A percentile compares a stretch with the other conserved stretches of the same genome.
Conservation (phyloP, 1,139 yeast genomes). For the Maudiozyma humilis region DNA sequence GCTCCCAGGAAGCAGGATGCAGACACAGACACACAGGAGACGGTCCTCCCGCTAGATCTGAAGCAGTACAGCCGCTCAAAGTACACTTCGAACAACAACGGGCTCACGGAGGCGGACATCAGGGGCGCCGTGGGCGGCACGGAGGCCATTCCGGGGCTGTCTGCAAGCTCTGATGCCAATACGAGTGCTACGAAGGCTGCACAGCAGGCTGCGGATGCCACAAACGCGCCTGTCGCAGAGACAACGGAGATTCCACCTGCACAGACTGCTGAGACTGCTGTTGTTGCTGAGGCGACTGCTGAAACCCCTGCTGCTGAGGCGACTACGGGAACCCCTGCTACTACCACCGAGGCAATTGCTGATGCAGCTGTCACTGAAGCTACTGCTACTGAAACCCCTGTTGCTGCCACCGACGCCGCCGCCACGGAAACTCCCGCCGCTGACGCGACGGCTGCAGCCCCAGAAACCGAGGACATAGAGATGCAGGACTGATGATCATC, state of each 20-base stretch:
- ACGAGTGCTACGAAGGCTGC: background rate
- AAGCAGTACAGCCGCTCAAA: background rate
- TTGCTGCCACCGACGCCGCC: background rate
- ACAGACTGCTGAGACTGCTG: background rate
- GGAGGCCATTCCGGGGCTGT: constrained; percentile 44
- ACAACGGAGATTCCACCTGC: background rate
- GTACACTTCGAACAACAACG: constrained; percentile 14
- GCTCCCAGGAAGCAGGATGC: constrained; percentile 5
- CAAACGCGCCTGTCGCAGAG: constrained; percentile 1
- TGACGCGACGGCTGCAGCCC: background rate
- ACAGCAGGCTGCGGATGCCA: too few relatives aligned
- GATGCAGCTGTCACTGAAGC: background rate
- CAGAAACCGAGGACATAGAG: constrained; percentile 2
- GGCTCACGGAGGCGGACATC: constrained; percentile 48
- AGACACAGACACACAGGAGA: background rate
- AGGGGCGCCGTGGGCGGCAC: constrained; percentile 56
- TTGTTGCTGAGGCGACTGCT: background rate
- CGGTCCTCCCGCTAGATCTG: background rate
- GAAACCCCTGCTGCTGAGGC: constrained; percentile 2
- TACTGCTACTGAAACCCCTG: background rate
- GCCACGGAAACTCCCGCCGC: background rate
- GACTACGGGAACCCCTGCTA: too few relatives aligned
- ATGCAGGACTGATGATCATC: constrained; percentile 3
- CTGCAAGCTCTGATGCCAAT: constrained; percentile 4
- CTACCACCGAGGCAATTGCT: background rate